Percentiles rank a stretch among this genome's conserved stretches.
Conservation (phyloP, 139 green algal species). For the Deuterostichococcus epilithicus region DNA sequence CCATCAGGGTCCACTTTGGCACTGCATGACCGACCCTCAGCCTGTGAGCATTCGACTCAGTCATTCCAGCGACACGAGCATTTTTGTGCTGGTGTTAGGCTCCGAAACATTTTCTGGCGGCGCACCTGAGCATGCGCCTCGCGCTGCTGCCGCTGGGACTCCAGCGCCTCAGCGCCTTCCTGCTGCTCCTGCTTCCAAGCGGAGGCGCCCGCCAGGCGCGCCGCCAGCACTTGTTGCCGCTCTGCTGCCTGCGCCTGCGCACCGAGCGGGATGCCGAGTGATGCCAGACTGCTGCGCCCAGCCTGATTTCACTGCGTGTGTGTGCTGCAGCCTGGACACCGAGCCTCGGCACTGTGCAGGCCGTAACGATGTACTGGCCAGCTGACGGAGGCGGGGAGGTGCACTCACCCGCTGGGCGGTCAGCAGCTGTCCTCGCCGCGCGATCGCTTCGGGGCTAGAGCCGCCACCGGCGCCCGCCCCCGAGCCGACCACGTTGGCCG, state of each 20-base stretch:
- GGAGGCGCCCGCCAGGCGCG: neutral
- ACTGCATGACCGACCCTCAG: neutral
- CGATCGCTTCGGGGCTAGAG: neutral
- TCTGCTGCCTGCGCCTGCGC: neutral
- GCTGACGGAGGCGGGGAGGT: too few relatives aligned
- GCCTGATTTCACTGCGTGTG: too few relatives aligned
- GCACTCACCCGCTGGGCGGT: too few relatives aligned
- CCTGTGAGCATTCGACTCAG: neutral
- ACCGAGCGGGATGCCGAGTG: too few relatives aligned
- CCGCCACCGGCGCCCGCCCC: too few relatives aligned
- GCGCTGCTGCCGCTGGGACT: neutral
- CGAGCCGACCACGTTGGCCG: neutral
- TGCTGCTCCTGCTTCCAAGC: neutral
- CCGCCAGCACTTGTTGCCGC: neutral
- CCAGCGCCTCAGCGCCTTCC: neutral
- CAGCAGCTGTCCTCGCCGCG: neutral
- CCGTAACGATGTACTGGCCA: too few relatives aligned
- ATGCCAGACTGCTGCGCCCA: too few relatives aligned
- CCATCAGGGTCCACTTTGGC: neutral
- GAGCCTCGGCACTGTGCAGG: too few relatives aligned
- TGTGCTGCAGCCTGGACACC: too few relatives aligned
- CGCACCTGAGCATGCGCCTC: neutral
- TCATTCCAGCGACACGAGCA: neutral
- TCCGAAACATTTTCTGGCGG: neutral
- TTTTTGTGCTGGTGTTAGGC: neutral